phyloP scores from a whole-genome alignment of 371 early-diverging fungal species.

The Saksenaea vasiformis region DNA sequence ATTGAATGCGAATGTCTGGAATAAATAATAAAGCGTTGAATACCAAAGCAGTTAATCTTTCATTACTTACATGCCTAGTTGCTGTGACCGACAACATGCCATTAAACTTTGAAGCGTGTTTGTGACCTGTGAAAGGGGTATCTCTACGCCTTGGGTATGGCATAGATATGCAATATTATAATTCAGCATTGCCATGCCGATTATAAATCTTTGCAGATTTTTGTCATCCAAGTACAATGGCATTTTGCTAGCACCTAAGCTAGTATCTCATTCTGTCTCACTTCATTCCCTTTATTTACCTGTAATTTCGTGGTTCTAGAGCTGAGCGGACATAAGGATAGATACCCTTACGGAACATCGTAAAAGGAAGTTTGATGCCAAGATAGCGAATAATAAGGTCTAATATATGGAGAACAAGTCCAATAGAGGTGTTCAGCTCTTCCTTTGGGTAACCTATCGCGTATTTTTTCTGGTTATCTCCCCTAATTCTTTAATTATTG shows the following conservation, averaged over 20 bases:
- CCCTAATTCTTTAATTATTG: background rate
- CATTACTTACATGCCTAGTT: slow-evolving; percentile 61
- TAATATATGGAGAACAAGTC: slow-evolving; percentile 77
- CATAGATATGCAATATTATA: slow-evolving; percentile 87
- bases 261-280: slow-evolving; percentile 14
- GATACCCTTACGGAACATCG: slow-evolving; percentile 55
- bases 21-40: background rate
- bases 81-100: slow-evolving; percentile 63
- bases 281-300: background rate
- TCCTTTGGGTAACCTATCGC: slow-evolving; percentile 54
- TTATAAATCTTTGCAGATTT: slow-evolving; percentile 59
- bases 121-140: slow-evolving; percentile 59
- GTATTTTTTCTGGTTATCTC: background rate
- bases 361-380: slow-evolving; percentile 76
- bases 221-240: slow-evolving; percentile 70
- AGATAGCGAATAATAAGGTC: slow-evolving; percentile 79
- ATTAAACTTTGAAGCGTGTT: slow-evolving; percentile 78
- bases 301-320: slow-evolving; percentile 18
- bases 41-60: background rate
- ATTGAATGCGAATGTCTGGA: slow-evolving; percentile 44
- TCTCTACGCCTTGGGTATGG: slow-evolving; percentile 76
- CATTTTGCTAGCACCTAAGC: slow-evolving; percentile 33
- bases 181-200: slow-evolving; percentile 83
- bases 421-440: slow-evolving; percentile 82
- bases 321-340: slow-evolving; percentile 49